Base-by-base conservation (phyloP, 192 early-diverging fungal species). In the Coemansia aciculifera region DNA sequence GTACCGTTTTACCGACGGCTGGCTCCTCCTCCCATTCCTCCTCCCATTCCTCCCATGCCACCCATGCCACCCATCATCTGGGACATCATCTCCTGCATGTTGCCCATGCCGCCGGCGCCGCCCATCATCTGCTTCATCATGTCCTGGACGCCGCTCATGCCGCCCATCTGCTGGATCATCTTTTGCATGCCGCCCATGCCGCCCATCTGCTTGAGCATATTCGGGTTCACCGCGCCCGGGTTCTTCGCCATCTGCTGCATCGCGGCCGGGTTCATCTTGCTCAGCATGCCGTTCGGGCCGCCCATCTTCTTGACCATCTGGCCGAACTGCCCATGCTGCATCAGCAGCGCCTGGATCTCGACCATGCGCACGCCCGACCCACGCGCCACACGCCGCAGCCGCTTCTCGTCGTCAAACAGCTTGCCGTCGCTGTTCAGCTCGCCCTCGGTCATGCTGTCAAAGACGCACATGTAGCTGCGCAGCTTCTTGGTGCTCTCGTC, bases 241-340 rank as follows among this genome's bases (percentile, higher is more conserved):
- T 89, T 90, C 70, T 91, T 90, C 21, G 88, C 85, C 74, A 78
- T 72, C 69, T 81, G 76, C 67, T 83, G 81, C 78, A 90, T 79
- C 64, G 78, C 79, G 15, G 63, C 70, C 0, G 85, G 78, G 64
- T 87, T 89, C 86, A 87, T 84, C 54, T 86, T 83, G 72, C 89
- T 88, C 66, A 97, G 67, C 59, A 95, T 79, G 38, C 91, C 92
- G 68, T 95, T 93, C 63, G 86, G 92, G 8, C 95, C 95, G 62
- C 95, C 95, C 93, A 97, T 93, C 57, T 85, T 88, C 87, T 97
- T 97, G 64, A 97, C 89, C 73, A 96, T 90, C 51, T 89, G 89
- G 1, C 90, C 90, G 78, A 95, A 94, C 73, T 87, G 81, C 62
- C 86, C 85, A 72, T 90, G 89, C 71, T 92, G 90, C 56, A 84